phyloP scores from a whole-genome alignment of 1,284 basidiomycete species.

The Cutaneotrichosporon cutaneum region DNA sequence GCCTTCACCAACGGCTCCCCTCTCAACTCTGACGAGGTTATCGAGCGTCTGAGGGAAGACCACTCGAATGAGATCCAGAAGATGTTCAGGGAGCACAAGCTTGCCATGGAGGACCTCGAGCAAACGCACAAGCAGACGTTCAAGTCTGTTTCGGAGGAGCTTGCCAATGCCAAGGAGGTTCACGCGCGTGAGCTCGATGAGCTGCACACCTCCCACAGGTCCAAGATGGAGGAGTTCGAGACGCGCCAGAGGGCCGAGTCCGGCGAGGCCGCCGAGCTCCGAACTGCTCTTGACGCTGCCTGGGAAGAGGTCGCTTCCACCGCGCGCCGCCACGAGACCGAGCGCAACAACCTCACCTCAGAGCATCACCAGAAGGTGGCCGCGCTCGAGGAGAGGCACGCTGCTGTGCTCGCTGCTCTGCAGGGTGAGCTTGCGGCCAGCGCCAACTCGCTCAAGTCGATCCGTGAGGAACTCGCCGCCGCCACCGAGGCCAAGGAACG shows the following conservation, averaged over 20 bases:
- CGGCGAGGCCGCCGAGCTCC: conserved; percentile 17
- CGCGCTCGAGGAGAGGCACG: conserved; percentile 27
- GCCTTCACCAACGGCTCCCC: conserved; percentile 1
- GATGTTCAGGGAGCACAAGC: conserved; percentile 20
- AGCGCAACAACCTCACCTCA: conserved; percentile 29
- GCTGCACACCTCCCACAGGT: conserved; percentile 23
- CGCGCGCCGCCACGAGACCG: conserved; percentile 20
- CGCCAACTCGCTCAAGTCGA: conserved; percentile 16
- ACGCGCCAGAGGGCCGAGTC: conserved; percentile 18
- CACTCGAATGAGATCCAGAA: conserved; percentile 34
- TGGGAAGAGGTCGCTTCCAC: conserved; percentile 26
- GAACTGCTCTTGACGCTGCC: conserved; percentile 23
- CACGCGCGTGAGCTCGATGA: conserved; percentile 26
- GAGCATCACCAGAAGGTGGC: conserved; percentile 28
- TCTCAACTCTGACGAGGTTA: conserved; percentile 23
- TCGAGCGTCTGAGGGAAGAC: conserved; percentile 29
- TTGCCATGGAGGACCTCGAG: conserved; percentile 22
- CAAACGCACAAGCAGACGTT: conserved; percentile 21
- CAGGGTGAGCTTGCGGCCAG: conserved; percentile 21
- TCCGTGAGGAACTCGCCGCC: conserved; percentile 18
- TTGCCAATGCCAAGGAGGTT: conserved; percentile 16
- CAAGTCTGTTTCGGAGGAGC: conserved; percentile 16
- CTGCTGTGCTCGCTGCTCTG: conserved; percentile 20
- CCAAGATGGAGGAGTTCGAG: conserved; percentile 25
- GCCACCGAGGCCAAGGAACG: conserved; percentile 21